These are phyloP conservation scores for Dissophora ornata DNA, from an alignment of 192 early-diverging fungal genomes.

Conservation along the genomic window DNA sequence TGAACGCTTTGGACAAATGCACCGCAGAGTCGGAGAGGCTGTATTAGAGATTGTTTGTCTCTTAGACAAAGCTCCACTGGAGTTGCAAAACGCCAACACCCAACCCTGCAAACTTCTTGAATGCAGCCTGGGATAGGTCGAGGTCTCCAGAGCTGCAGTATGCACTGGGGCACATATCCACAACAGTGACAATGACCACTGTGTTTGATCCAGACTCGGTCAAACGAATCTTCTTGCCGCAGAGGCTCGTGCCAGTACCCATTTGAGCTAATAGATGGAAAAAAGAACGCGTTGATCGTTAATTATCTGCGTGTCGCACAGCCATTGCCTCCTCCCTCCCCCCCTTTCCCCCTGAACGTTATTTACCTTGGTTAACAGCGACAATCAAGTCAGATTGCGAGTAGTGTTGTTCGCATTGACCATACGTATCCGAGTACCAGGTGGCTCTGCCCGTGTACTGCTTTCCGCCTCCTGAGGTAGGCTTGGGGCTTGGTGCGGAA, in stretches of 20 bases:
- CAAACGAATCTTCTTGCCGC: constrained; percentile 40
- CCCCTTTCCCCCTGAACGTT: background rate
- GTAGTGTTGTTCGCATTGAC: constrained; percentile 42
- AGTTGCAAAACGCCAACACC: constrained; percentile 24
- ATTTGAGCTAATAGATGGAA: constrained; percentile 26
- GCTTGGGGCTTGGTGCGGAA: constrained; percentile 11
- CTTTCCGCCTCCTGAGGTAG: constrained; percentile 1
- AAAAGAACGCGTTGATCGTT: background rate
- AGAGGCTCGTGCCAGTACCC: constrained; percentile 37
- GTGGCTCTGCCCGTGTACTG: constrained; percentile 30
- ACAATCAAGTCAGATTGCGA: constrained; percentile 52
- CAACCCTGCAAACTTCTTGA: constrained; percentile 41
- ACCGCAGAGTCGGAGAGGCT: too few relatives aligned
- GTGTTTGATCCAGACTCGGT: constrained; percentile 30
- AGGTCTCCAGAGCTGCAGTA: constrained; percentile 46
- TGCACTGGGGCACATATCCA: constrained; percentile 44
- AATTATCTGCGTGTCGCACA: too few relatives aligned
- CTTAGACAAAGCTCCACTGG: constrained; percentile 39
- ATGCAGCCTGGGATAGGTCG: constrained; percentile 38
- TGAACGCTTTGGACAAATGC: too few relatives aligned
- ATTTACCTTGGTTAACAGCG: constrained; percentile 44
- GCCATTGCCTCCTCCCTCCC: background rate
- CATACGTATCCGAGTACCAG: constrained; percentile 52
- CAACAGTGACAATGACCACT: constrained; percentile 39
- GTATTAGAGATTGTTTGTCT: too few relatives aligned